Evolutionary conservation across 805 yeast species (phyloP).

Genomic region (Soucietia sequanensis): DNA sequence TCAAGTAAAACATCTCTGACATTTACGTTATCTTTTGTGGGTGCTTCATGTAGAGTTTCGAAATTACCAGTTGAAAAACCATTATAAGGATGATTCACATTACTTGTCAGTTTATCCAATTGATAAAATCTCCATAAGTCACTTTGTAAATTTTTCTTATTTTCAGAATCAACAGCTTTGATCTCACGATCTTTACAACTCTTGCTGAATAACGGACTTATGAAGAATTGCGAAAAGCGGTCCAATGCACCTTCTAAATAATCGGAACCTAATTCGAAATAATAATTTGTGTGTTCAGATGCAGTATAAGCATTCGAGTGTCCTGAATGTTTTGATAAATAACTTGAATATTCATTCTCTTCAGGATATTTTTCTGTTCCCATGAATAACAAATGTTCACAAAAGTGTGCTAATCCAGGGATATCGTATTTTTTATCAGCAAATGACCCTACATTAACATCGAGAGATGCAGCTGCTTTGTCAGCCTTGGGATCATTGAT

Average conservation of each 20-base stretch:
- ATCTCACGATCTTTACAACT: slow-evolving; percentile 89
- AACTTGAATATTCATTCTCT: slow-evolving; percentile 73
- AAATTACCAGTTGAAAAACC: slow-evolving; percentile 90
- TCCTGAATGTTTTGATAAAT: slow-evolving; percentile 81
- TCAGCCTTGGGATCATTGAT: slow-evolving; percentile 71
- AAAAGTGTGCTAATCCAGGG: slow-evolving; percentile 78
- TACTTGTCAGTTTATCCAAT: slow-evolving; percentile 71
- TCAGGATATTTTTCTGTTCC: slow-evolving; percentile 75
- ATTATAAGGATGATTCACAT: slow-evolving; percentile 76
- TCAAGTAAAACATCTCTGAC: slow-evolving; percentile 79
- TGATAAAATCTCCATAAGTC: slow-evolving; percentile 90
- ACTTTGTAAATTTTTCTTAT: slow-evolving; percentile 88
- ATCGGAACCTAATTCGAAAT: slow-evolving; percentile 76
- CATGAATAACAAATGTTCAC: slow-evolving; percentile 67
- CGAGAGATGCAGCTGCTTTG: slow-evolving; percentile 76
- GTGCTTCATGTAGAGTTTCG: slow-evolving; percentile 67
- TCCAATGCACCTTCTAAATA: slow-evolving; percentile 85
- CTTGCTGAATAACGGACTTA: slow-evolving; percentile 70
- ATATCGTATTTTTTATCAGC: slow-evolving; percentile 58
- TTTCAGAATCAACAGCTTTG: slow-evolving; percentile 93
- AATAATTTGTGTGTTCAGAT: slow-evolving; percentile 84
- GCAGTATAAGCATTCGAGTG: slow-evolving; percentile 91
- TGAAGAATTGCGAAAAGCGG: slow-evolving; percentile 90
- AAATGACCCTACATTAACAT: slow-evolving; percentile 75
- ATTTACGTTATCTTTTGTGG: slow-evolving; percentile 58